Base-by-base conservation (phyloP, 2,329 filamentous ascomycete species). In the Xylariales sp. region DNA sequence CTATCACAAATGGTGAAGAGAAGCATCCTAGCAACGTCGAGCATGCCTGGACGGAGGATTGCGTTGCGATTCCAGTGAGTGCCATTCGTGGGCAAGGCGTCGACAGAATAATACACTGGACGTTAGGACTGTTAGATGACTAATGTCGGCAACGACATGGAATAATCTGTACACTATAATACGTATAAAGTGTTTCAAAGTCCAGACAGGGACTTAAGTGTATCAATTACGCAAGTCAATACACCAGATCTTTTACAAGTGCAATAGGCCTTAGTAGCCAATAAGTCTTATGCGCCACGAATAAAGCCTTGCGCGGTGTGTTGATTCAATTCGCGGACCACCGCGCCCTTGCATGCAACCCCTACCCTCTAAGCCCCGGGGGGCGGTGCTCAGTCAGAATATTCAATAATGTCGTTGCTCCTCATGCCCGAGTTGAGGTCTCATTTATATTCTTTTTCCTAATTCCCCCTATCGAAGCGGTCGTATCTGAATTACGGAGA, bases 31-130 rank as follows among this genome's bases (percentile, higher is more conserved):
- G 92, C 72, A 88, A 86, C 5, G 82, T 89, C 34, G 81, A 85
- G 62, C 81, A 81, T 3, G 84, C 84, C 8, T 87, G 90, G 90
- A 80, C 82, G 76, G 79, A 85, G 80, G 81, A 90, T 83, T 86
- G 92, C 39, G 84, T 87, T 28, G 92, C 88, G 23, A 89, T 98
- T 67, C 96, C 96, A 0, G 90, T 98, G 55, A 97, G 94, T 78
- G 96, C 95, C 55, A 97, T 97, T 69, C 88, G 91, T 65, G 93
- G 92, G 5, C 90, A 97, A 78, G 94, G 95, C 3, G 90, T 97
- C 8, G 89, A 93, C 61, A 83, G 86, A 52, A 89, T 96, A 64
- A 86, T 92, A 23, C 89, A 93, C 73, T 89, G 92, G 83, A 91
- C 90, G 1, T 86, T 94, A 57, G 88, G 88, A 16, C 77, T 95